Base-by-base conservation (phyloP, 345 rosid genomes). In the Camelina sativa region DNA sequence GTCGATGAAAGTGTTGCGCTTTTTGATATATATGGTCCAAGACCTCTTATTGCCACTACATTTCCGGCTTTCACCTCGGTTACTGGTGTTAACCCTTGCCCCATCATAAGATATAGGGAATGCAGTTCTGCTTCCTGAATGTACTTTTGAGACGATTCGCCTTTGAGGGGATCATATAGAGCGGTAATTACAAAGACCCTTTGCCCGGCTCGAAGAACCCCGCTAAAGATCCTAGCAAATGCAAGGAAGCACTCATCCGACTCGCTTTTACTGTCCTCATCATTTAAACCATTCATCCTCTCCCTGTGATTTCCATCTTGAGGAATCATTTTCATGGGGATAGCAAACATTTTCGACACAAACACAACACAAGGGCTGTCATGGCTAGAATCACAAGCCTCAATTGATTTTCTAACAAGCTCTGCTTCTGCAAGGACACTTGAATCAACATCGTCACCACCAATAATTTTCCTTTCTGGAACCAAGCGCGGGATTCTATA, bases 241-340 rank as follows among this genome's bases (percentile, higher is more conserved):
- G 97, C 97, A 78, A 94, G 97, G 80, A 94, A 94, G 59, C 97
- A 94, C 81, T 94, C 98, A 60, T 88, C 96, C 3, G 95, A 89
- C 64, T 77, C 80, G 19, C 62, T 77, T 77, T 59, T 77, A 48
- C 84, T 86, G 32, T 83, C 85, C 61, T 87, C 91, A 12, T 85
- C 93, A 17, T 67, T 60, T 25, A 60, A 75, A 66, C 82, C 84
- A 48, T 81, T 82, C 80, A 88, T 74, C 57, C 80, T 77, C 76
- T 94, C 98, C 68, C 91, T 89, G 61, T 84, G 79, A n/a, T 85
- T 78, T 70, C 89, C 97, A 28, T 80, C 82, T 41, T 67, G 87
- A 79, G 98, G 97, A 38, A 93, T 75, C 91, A 89, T 77, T 73
- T 94, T 91, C 69, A 84, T 72, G 11, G 96, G 91, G 35, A 94